phyloP scores from a whole-genome alignment of 2,329 filamentous ascomycete species.

The Ceratocystis destructans region DNA sequence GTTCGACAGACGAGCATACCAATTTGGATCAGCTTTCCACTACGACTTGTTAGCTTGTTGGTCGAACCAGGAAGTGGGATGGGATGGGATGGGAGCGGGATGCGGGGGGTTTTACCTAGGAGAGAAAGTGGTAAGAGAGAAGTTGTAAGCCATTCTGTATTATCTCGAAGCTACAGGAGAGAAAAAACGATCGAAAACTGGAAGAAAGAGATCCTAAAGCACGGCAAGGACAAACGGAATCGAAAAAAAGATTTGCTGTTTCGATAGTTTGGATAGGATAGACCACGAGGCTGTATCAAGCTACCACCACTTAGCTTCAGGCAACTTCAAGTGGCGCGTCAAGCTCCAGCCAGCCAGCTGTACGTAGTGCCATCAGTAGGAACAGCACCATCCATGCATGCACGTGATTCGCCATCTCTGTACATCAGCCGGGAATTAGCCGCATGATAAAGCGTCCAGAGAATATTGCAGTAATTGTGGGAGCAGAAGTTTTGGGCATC shows the following conservation, averaged over 20 bases:
- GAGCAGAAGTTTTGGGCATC: too few relatives aligned
- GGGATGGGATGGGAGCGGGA: conserved; percentile 13
- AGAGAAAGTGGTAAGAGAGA: conserved; percentile 98
- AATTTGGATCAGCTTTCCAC: conserved; percentile 98
- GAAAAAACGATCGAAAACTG: conserved; percentile 6
- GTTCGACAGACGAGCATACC: conserved; percentile 33
- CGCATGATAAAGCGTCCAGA: not conserved
- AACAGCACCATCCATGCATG: not conserved
- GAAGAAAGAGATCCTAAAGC: conserved; percentile 2
- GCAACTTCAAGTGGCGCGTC: conserved; percentile 20
- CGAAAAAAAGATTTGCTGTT: not conserved
- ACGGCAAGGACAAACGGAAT: not conserved
- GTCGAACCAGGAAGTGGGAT: conserved; percentile 21
- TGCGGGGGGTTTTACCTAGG: conserved; percentile 58
- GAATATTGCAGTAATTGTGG: too few relatives aligned
- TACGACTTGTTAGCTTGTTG: conserved; percentile 34
- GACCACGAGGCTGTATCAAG: conserved; percentile 19
- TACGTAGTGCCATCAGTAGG: not conserved
- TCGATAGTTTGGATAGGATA: conserved; percentile 9
- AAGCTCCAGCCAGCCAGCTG: conserved; percentile 11
- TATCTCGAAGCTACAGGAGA: not conserved
- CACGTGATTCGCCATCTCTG: conserved; percentile 3
- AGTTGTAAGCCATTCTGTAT: conserved; percentile 29
- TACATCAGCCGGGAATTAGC: conserved; percentile 6
- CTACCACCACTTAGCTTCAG: conserved; percentile 19